These are phyloP conservation scores for Macrolepiota dolichaula DNA, from an alignment of 768 basidiomycete genomes.

Conservation along the genomic window DNA sequence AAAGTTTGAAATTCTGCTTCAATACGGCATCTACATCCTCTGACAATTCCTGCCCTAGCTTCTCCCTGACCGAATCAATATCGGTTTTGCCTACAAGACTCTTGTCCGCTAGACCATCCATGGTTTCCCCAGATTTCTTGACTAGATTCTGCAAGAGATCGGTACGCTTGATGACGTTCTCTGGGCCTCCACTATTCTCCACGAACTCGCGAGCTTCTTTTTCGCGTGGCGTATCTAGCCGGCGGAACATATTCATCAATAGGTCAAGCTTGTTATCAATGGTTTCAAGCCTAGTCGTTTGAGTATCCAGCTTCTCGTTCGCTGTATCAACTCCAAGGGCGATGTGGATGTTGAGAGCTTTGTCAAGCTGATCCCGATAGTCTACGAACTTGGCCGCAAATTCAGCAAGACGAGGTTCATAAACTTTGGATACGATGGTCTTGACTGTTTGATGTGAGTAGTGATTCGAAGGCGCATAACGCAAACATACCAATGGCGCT, in stretches of 20 bases:
- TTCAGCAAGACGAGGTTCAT: constrained; percentile 34
- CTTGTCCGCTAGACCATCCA: constrained; percentile 19
- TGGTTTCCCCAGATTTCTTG: constrained; percentile 26
- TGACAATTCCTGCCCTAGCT: constrained; percentile 28
- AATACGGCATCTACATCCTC: constrained; percentile 36
- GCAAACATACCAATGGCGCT: constrained; percentile 30
- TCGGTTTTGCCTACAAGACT: not conserved
- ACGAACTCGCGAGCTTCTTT: constrained; percentile 34
- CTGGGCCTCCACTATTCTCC: constrained; percentile 33
- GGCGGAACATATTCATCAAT: constrained; percentile 29
- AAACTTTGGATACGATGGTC: constrained; percentile 30
- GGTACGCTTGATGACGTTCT: constrained; percentile 30
- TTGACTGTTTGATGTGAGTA: constrained; percentile 23
- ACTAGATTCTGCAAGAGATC: constrained; percentile 28
- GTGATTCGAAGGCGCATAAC: not conserved
- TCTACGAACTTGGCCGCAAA: constrained; percentile 30
- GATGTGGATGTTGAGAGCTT: constrained; percentile 35
- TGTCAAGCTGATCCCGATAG: constrained; percentile 31
- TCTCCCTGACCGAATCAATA: constrained; percentile 18
- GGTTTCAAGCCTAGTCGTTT: constrained; percentile 14
- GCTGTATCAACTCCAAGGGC: constrained; percentile 31
- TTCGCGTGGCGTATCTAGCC: constrained; percentile 36
- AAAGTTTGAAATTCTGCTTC: constrained; percentile 34
- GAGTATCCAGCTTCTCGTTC: constrained; percentile 27
- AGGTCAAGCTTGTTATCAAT: constrained; percentile 30